Base-by-base conservation (phyloP, 2,329 filamentous ascomycete genomes). In the Phyllachora maydis region DNA sequence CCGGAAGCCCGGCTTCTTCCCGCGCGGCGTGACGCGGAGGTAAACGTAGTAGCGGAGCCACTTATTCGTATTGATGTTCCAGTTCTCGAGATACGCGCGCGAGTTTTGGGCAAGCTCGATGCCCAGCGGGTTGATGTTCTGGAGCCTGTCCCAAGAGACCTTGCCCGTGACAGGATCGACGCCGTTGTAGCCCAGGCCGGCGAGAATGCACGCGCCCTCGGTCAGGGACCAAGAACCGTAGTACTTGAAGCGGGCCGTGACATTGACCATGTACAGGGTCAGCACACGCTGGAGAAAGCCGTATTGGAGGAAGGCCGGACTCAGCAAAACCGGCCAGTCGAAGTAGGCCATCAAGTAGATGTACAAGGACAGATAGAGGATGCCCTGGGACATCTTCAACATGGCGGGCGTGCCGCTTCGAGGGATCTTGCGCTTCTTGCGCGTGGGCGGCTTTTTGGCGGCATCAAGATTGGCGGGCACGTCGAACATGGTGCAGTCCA, bases 41-140 rank as follows among this genome's bases (percentile, higher is more conserved):
- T 95, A 98, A 35, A 98, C 62, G 42, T 93, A 98, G 47, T 95
- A 92, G 22, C 83, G 68, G 30, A 98, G 55, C 88, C 88, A 98
- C 39, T 79, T 69, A 46, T 93, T 98, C 8, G 88, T 98, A 49
- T 95, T 95, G 54, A 93, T 92, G 47, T 98, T 98, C 88, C 88
- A 98, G 39, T 69, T 76, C 23, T 73, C 85, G 3, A 98, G 61
- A 38, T 88, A 95, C 2, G 68, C 82, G 25, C 85, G 71, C n/a
- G 78, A 77, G 44, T 95, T 98, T 49, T 93, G 83, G 1, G 85
- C 88, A 1, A 68, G 59, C 50, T 98, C 88, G 14, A 98, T 77
- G 3, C 65, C 68, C 60, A 70, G 73, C 0, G 88, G 76, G 34
- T 77, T 70, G 35, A 98, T 79, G 41, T 98, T 98, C 36, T 79